Evolutionary conservation across 805 yeast species (phyloP).

Genomic region (Tetrapisispora namnaoensis): DNA sequence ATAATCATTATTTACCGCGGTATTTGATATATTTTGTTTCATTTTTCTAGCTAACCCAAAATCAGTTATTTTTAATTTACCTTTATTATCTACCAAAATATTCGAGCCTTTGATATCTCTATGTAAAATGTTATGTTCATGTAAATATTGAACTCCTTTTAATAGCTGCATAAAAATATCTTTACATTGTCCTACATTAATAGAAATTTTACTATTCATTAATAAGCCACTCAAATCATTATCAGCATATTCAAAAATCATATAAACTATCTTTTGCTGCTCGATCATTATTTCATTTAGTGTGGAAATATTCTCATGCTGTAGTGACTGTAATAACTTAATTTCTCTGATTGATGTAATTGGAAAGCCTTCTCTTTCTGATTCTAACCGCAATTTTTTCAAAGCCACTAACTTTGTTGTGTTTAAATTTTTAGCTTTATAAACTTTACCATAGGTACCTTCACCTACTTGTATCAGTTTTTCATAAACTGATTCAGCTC

Average conservation of each 20-base stretch:
- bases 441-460: conserved; percentile 77
- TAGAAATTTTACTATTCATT: conserved; percentile 57
- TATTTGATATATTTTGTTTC: conserved; percentile 30
- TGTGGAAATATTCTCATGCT: conserved; percentile 75
- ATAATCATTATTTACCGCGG: conserved; percentile 41
- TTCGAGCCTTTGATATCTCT: conserved; percentile 80
- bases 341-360: conserved; percentile 92
- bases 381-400: conserved; percentile 72
- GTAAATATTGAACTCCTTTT: conserved; percentile 62
- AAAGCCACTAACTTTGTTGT: conserved; percentile 76
- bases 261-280: conserved; percentile 48
- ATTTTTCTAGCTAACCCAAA: conserved; percentile 74
- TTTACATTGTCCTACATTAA: conserved; percentile 58
- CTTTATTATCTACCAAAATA: conserved; percentile 52
- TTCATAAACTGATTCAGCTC: conserved; percentile 38
- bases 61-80: conserved; percentile 64
- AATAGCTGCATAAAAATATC: conserved; percentile 55
- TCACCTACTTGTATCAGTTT: conserved; percentile 91
- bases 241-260: conserved; percentile 90
- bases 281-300: conserved; percentile 87
- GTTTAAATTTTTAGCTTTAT: conserved; percentile 51
- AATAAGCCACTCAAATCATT: conserved; percentile 87
- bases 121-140: conserved; percentile 58
- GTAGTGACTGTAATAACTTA: conserved; percentile 63
- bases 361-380: conserved; percentile 91